Evolutionary conservation across 2,329 filamentous ascomycete species (phyloP).

Genomic region (Tympanopsis confertula): DNA sequence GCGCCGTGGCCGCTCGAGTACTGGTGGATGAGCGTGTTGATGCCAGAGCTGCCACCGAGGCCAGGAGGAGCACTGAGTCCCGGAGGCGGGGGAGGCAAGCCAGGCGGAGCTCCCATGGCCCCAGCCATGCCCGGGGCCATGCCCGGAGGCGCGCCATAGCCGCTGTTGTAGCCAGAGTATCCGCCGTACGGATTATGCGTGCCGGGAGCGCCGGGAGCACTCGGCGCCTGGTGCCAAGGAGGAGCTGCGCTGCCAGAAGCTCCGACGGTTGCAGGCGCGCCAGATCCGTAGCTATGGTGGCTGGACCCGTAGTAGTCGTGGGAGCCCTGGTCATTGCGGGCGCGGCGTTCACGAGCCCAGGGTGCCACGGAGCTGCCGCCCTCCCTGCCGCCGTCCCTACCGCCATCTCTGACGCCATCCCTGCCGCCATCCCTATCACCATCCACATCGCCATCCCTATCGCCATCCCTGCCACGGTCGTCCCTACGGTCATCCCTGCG

Average conservation of each 20-base stretch:
- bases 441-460: no score
- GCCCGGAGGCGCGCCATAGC: constrained; percentile 42
- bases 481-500: background rate
- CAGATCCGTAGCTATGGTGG: constrained; percentile 11
- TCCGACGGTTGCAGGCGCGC: constrained; percentile 24
- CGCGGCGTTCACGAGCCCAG: background rate
- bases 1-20: background rate
- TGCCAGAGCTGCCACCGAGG: background rate
- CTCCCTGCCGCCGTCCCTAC: no score
- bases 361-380: background rate
- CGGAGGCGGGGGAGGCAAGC: constrained; percentile 17
- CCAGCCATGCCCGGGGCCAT: background rate
- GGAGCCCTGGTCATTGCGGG: background rate
- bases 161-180: constrained; percentile 41
- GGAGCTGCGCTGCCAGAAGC: constrained; percentile 19
- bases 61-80: constrained; percentile 35
- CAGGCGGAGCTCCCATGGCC: constrained; percentile 26
- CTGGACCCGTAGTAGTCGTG: constrained; percentile 26
- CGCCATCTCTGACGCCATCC: no score
- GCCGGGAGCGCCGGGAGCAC: constrained; percentile 28
- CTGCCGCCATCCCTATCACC: background rate
- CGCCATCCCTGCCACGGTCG: background rate
- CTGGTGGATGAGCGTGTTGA: background rate
- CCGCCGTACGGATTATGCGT: constrained; percentile 32
- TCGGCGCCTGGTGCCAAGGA: constrained; percentile 51